Evolutionary conservation across 1,139 yeast genomes (phyloP), one percentile per base, ranked within the genome.

Genomic region (Suhomyces chickasaworum): DNA sequence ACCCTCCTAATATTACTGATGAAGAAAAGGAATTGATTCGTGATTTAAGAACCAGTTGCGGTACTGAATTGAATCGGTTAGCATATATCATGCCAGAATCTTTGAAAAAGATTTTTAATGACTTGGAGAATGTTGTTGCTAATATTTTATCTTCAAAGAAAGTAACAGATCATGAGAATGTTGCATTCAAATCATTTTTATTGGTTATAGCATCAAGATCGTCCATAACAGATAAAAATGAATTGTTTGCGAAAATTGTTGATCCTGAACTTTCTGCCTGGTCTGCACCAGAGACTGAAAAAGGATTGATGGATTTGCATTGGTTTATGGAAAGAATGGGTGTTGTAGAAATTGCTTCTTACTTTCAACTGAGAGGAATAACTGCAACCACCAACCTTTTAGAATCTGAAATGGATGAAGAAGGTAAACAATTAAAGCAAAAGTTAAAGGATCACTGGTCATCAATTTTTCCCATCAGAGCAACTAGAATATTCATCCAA

Each of bases 311-410:
- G 64, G 96, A 93, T 59, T 73, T 95, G 43, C 96, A 89, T 53
- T 91, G 98, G 97, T 95, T 95, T 58, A 91, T 93, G 97, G 98
- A 91, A 65, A 79, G 98, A 57, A 78, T 95, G 47, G 99, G 99
- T 3, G 89, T 95, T 44, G 98, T 90, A 3, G 84, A 84, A 62
- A 93, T 95, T 59, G 96, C 97, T 0, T 86, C 87, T 47, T 95
- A 95, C 61, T 91, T 95, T 66, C 84, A 85, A 53, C 78, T 81
- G 13, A 76, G 98, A 54, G 89, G 89, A 7, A 93, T 91, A 23
- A 78, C 88, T 1, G 89, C 91, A 2, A 69, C 75, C 22, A 86
- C 96, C 1, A 83, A 91, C 62, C 68, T 95, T 46, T 66, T 91
- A 44, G 80, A 82, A 42, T 86, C 95, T 0, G 77, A 81, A 46